Evolutionary conservation across 2,329 filamentous ascomycete genomes (phyloP).

Genomic region (Pseudogymnoascus sp.): DNA sequence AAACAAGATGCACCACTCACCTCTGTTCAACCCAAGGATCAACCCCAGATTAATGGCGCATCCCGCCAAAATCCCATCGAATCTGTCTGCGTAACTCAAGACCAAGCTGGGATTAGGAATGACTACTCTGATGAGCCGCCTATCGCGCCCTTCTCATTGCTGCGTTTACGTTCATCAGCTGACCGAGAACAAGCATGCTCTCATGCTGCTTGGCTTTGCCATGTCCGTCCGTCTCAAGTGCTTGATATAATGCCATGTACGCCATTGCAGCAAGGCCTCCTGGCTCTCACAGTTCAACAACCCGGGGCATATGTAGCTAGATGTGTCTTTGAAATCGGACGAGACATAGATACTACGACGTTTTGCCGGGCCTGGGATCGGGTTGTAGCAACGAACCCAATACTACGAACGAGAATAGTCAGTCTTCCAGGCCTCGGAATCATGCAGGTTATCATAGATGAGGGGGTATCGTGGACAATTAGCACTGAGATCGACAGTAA

Average conservation of each 20-base stretch:
- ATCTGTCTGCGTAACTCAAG: neutral
- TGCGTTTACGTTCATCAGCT: neutral
- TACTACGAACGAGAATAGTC: conserved; percentile 29
- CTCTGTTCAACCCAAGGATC: neutral
- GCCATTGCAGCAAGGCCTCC: conserved; percentile 30
- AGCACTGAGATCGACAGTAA: neutral
- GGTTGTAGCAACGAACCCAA: conserved; percentile 12
- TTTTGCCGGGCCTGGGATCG: conserved; percentile 13
- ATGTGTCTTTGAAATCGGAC: conserved; percentile 9
- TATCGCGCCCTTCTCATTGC: neutral
- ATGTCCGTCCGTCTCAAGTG: neutral
- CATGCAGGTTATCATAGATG: conserved; percentile 5
- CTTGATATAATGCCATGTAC: conserved; percentile 32
- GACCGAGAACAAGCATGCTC: neutral
- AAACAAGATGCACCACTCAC: neutral
- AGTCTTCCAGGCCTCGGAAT: conserved; percentile 20
- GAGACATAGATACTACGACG: neutral
- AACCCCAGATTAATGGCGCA: neutral
- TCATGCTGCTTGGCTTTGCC: neutral
- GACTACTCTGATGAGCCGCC: neutral
- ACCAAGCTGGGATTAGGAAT: neutral
- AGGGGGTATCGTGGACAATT: conserved; percentile 2
- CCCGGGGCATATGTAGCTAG: conserved; percentile 29
- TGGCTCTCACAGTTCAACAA: conserved; percentile 27
- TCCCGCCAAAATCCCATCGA: neutral